Base-by-base conservation (phyloP, 2,329 filamentous ascomycete genomes). In the Colletotrichum sublineola region DNA sequence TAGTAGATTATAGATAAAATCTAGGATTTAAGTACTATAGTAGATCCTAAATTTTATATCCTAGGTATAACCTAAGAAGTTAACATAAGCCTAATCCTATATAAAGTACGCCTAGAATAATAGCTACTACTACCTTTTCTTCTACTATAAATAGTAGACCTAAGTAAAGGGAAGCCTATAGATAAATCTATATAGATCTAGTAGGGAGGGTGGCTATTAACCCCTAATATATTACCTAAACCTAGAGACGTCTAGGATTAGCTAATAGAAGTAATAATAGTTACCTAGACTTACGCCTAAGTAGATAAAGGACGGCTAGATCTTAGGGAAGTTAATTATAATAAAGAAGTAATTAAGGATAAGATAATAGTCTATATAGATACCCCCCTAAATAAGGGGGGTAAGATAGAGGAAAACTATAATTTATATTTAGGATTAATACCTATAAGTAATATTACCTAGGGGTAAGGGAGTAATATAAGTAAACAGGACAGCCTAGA, bases 151-250 rank as follows among this genome's bases (percentile, higher is more conserved):
- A 36, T 2, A n/a, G 33, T 6, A 5, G 7, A 20, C 9, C 20
- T 36, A 55, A 8, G 11, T n/a, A n/a, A 36, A 55, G 5, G 9
- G 20, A 46, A 20, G 18, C 8, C 44, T 48, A n/a, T 7, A 4
- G 2, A 48, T 9, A n/a, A 4, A 3, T 9, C 15, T n/a, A n/a
- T n/a, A 20, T n/a, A n/a, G 9, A n/a, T 48, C 7, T 48, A n/a
- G 4, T 2, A 2, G 5, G 1, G 0, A 18, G 5, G 5, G 1
- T 36, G 12, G 1, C 0, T 56, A 20, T 9, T 56, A 20, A 56
- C 9, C 5, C 1, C 0, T n/a, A 12, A 56, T 0, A 0, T 12
- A 11, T 12, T 12, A 36, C 3, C 6, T 12, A 36, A 18, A 3
- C 5, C 9, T 36, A 5, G 5, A 36, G 33, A 48, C 4, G 1